Base-by-base conservation (phyloP, 345 rosid genomes). In the Dipteronia sinensis region DNA sequence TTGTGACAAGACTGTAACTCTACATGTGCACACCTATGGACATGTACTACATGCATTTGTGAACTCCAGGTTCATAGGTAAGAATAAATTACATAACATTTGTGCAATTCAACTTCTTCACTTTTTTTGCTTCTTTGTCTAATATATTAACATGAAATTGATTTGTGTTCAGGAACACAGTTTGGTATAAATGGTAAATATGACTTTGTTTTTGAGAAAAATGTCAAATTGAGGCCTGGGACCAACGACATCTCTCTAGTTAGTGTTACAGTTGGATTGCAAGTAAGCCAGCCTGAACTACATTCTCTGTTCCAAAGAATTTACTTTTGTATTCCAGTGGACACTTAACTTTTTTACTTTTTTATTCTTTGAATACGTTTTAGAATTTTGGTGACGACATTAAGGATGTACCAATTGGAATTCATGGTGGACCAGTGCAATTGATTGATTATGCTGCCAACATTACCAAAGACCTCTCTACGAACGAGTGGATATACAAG, bases 261-360 rank as follows among this genome's bases (percentile, higher is more conserved):
- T 15, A 89, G 93, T 29, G 90, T 81, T 40, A 83, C 89, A 1
- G 85, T 85, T 66, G 96, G 96, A 73, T 58, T 91, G n/a, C 76
- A 34, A 4, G 38, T 34, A 34, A 34, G 38, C 38, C 38, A 34
- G 38, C 38, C 38, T 34, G 38, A 34, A 34, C 38, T 34, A 34
- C 38, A 34, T 34, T 34, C 38, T 34, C 6, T 34, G 38, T 34
- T 34, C 38, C 38, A 34, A 5, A 34, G 6, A 34, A 34, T 34
- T 4, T 34, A 34, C 6, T 0, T 34, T 4, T 34, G 38, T 34
- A 34, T 4, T 34, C 1, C 38, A 34, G 38, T 34, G 38, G 38
- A 34, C 38, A 34, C 38, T 34, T 4, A 8, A 27, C 1, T 27
- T 42, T 42, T 27, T 27, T 27, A 0, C 27, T 27, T 27, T 27